A percentile compares a stretch with the other conserved stretches of the same genome.
Conservation (phyloP, 257 asterid genomes). For the Nicotiana paniculata region DNA sequence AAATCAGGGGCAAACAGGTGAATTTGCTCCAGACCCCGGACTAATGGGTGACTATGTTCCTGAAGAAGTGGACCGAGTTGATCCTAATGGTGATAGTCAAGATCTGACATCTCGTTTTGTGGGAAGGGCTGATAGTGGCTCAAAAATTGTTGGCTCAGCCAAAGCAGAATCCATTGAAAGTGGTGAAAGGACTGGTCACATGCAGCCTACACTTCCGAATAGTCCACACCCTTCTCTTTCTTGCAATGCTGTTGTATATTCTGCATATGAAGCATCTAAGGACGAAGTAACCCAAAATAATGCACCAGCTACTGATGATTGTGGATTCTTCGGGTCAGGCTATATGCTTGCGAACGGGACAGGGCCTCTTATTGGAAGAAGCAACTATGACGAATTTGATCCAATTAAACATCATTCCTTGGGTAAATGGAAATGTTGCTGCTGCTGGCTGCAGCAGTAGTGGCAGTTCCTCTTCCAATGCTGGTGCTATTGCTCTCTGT, state of each 20-base stretch:
- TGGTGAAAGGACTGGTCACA: conserved; percentile 81
- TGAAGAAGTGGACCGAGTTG: conserved; percentile 83
- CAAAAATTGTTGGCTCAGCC: conserved; percentile 78
- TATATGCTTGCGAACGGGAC: conserved; percentile 53
- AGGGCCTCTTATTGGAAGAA: conserved; percentile 88
- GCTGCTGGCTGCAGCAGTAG: conserved; percentile 91
- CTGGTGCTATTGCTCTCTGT: conserved; percentile 68
- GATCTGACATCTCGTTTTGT: conserved; percentile 77
- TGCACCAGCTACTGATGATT: conserved; percentile 58
- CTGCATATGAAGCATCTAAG: conserved; percentile 81
- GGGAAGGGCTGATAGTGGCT: conserved; percentile 94
- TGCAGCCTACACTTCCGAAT: conserved; percentile 46
- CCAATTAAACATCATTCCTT: conserved; percentile 94
- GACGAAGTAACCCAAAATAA: conserved; percentile 90
- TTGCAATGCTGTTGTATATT: conserved; percentile 85
- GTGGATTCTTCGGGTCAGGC: conserved; percentile 79
- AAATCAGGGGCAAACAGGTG: conserved; percentile 83
- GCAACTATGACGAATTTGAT: conserved; percentile 92
- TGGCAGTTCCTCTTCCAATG: conserved; percentile 68
- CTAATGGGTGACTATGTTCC: conserved; percentile 97
- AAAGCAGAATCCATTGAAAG: conserved; percentile 96
- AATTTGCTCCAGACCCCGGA: conserved; percentile 86
- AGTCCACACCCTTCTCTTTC: conserved; percentile 91
- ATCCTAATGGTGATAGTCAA: conserved; percentile 91
- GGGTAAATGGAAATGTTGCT: conserved; percentile 99